These are phyloP conservation scores for Microsporum audouinii DNA, from an alignment of 2,329 filamentous ascomycete genomes.

Conservation along the genomic window DNA sequence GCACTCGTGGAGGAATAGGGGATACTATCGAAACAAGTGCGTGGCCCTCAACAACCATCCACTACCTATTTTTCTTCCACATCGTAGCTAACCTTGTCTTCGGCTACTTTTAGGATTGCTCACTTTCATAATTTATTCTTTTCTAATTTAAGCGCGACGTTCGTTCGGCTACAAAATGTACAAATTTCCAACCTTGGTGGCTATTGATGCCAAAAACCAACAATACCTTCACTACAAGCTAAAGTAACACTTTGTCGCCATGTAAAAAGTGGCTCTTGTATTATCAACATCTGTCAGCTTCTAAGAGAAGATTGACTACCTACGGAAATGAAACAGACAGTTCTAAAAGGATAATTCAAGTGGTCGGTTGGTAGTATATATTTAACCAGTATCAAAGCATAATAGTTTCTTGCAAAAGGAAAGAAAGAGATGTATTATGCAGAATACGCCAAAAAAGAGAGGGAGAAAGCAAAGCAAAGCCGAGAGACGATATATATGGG, in stretches of 20 bases:
- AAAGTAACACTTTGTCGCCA: too few species aligned
- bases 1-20: conserved; percentile 15
- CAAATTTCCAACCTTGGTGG: not conserved
- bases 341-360: not conserved
- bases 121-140: not conserved
- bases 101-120: not conserved
- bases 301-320: too few species aligned
- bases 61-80: not conserved
- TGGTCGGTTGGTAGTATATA: not conserved
- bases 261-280: too few species aligned
- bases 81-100: not conserved
- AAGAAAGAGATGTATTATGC: conserved; percentile 1
- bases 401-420: not conserved
- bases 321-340: not conserved
- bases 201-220: not conserved
- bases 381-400: not conserved
- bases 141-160: not conserved
- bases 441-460: not conserved
- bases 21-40: conserved; percentile 14
- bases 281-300: too few species aligned
- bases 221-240: too few species aligned
- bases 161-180: not conserved
- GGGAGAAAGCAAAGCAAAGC: not conserved
- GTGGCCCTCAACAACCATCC: not conserved
- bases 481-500: conserved; percentile 4